phyloP scores from a whole-genome alignment of 2,329 filamentous ascomycete species.

The Zasmidium cellare region DNA sequence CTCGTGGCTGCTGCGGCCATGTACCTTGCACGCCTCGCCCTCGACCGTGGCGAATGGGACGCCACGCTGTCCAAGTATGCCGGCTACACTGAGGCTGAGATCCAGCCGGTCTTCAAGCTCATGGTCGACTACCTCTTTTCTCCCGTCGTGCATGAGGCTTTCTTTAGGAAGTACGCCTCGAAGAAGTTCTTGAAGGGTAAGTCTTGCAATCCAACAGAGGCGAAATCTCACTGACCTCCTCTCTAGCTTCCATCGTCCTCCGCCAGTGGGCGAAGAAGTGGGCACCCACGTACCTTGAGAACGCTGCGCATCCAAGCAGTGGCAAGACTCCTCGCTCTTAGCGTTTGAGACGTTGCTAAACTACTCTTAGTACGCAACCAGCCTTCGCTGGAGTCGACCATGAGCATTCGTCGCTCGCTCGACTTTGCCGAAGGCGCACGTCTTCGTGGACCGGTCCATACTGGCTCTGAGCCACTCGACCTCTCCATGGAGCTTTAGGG shows the following conservation, averaged over 20 bases:
- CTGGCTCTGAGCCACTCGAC: slow-evolving; percentile 9
- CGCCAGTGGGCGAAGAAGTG: slow-evolving; percentile 81
- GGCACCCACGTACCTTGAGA: slow-evolving; percentile 36
- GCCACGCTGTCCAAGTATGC: slow-evolving; percentile 85
- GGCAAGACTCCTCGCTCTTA: slow-evolving; percentile 36
- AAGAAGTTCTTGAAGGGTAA: slow-evolving; percentile 99
- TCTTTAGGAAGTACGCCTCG: slow-evolving; percentile 99
- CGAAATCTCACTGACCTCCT: slow-evolving; percentile 30
- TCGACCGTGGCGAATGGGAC: slow-evolving; percentile 91
- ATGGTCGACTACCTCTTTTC: slow-evolving; percentile 96
- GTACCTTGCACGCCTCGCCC: slow-evolving; percentile 88
- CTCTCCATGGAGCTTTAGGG: slow-evolving; percentile 17
- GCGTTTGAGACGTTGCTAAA: slow-evolving; percentile 18
- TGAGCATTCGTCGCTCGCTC: slow-evolving; percentile 16
- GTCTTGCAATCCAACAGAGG: slow-evolving; percentile 27
- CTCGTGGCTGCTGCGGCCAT: slow-evolving; percentile 90
- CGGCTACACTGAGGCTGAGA: slow-evolving; percentile 89
- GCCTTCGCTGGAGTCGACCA: slow-evolving; percentile 8
- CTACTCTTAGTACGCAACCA: slow-evolving; percentile 10
- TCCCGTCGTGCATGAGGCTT: slow-evolving; percentile 90
- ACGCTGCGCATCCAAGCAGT: slow-evolving; percentile 24
- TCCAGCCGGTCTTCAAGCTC: slow-evolving; percentile 84
- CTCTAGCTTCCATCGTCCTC: slow-evolving; percentile 80
- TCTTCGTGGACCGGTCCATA: slow-evolving; percentile 11
- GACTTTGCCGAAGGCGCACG: slow-evolving; percentile 9